phyloP scores from a whole-genome alignment of 345 rosid species.

The Combretum micranthum region DNA sequence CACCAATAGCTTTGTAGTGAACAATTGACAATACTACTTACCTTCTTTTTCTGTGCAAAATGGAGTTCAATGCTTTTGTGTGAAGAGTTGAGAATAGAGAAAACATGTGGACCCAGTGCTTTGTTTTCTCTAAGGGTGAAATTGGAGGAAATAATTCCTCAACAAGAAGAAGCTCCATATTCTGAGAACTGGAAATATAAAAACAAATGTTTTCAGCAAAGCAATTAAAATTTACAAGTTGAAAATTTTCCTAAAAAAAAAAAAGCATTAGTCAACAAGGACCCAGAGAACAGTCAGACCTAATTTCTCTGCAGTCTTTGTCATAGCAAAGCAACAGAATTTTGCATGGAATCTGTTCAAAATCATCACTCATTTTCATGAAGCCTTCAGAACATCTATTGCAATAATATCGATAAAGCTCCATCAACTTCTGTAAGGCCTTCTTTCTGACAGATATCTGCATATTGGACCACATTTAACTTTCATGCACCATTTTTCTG shows the following conservation, averaged over 20 bases:
- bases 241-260: conserved; percentile 10
- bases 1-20: conserved; percentile 11
- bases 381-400: conserved; percentile 58
- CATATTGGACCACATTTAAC: conserved; percentile 13
- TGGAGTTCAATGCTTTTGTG: conserved; percentile 52
- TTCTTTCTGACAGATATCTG: conserved; percentile 84
- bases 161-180: conserved; percentile 61
- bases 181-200: conserved; percentile 51
- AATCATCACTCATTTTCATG: conserved; percentile 42
- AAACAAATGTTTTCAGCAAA: conserved; percentile 1
- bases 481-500: not conserved
- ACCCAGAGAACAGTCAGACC: conserved; percentile 25
- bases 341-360: conserved; percentile 88
- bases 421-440: conserved; percentile 69
- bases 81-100: conserved; percentile 62
- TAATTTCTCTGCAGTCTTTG: conserved; percentile 69
- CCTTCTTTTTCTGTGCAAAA: conserved; percentile 79
- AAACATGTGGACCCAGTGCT: conserved; percentile 73
- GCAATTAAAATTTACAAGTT: conserved; percentile 1
- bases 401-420: conserved; percentile 78
- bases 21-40: conserved; percentile 14
- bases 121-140: conserved; percentile 56
- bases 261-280: too few species aligned
- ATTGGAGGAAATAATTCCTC: conserved; percentile 70
- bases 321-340: conserved; percentile 70